A percentile compares a stretch with the other conserved stretches of the same genome.
Evolutionary conservation across 768 basidiomycete genomes (phyloP).

Genomic region (Ramaria rubella): DNA sequence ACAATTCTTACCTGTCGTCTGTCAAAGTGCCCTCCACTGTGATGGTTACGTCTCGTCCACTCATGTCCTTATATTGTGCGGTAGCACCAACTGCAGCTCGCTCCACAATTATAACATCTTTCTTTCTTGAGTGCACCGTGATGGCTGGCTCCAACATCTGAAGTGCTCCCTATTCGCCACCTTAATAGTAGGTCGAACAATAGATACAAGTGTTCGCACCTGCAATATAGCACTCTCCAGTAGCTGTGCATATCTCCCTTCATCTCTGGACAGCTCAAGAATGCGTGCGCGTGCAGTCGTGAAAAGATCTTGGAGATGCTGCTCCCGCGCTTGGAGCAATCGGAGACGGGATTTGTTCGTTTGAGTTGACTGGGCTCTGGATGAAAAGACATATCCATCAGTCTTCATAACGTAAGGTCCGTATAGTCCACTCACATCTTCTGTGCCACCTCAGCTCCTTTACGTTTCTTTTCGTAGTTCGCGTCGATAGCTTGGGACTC

Average conservation of each 20-base stretch:
- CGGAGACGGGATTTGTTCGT: constrained; percentile 94
- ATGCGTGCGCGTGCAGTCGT: constrained; percentile 58
- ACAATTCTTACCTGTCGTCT: constrained; percentile 51
- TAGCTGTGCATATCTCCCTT: constrained; percentile 71
- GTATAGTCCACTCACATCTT: constrained; percentile 69
- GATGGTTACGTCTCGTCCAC: constrained; percentile 57
- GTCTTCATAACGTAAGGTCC: background rate
- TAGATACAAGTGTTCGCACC: constrained; percentile 23
- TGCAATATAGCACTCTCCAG: constrained; percentile 82
- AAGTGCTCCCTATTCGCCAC: constrained; percentile 50
- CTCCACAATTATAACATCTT: constrained; percentile 55
- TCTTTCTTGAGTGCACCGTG: constrained; percentile 57
- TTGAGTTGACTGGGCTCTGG: constrained; percentile 87
- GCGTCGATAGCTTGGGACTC: constrained; percentile 93
- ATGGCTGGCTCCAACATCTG: constrained; percentile 72
- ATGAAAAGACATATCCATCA: constrained; percentile 5
- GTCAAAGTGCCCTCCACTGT: constrained; percentile 56
- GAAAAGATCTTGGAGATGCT: constrained; percentile 88
- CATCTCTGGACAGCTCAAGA: constrained; percentile 53
- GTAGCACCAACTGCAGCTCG: constrained; percentile 62
- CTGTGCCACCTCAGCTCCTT: constrained; percentile 87
- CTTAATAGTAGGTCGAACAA: background rate
- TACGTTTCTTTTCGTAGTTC: constrained; percentile 92
- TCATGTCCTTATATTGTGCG: constrained; percentile 66
- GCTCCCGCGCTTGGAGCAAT: constrained; percentile 85